phyloP scores from a whole-genome alignment of 345 rosid genomes.

The Citrus cavaleriei region DNA sequence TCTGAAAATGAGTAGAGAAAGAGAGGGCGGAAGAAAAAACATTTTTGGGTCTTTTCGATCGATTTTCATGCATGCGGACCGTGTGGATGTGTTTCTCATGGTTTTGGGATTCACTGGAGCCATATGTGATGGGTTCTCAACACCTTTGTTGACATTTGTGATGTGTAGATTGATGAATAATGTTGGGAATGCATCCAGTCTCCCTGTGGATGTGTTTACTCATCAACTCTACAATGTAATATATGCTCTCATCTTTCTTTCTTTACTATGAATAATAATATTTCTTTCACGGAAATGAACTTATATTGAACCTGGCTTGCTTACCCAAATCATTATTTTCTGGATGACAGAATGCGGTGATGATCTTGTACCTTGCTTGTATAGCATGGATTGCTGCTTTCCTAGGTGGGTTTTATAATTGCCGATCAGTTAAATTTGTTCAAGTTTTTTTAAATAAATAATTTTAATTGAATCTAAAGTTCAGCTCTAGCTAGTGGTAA shows the following conservation, averaged over 20 bases:
- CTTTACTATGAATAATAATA: no score
- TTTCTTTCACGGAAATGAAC: no score
- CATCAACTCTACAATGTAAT: neutral
- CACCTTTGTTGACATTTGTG: conserved; percentile 52
- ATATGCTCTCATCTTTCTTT: no score
- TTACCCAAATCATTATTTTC: neutral
- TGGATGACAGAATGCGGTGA: conserved; percentile 54
- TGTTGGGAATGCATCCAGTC: conserved; percentile 38
- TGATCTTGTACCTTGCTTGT: conserved; percentile 61
- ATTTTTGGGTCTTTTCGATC: conserved; percentile 34
- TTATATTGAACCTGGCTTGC: no score
- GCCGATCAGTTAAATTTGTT: neutral
- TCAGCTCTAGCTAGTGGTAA: no score
- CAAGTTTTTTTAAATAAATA: neutral
- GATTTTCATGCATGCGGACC: conserved; percentile 68
- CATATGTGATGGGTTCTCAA: conserved; percentile 56
- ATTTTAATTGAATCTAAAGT: no score
- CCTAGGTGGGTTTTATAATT: conserved; percentile 40
- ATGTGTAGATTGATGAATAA: conserved; percentile 67
- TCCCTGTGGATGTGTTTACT: conserved; percentile 24
- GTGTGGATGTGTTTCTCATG: conserved; percentile 56
- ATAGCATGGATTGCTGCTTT: conserved; percentile 68
- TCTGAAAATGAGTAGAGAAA: no score
- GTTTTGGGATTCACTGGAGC: conserved; percentile 62
- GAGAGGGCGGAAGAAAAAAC: no score